Base-by-base conservation (phyloP, 2,329 filamentous ascomycete species). In the Hymenoscyphus albidus region DNA sequence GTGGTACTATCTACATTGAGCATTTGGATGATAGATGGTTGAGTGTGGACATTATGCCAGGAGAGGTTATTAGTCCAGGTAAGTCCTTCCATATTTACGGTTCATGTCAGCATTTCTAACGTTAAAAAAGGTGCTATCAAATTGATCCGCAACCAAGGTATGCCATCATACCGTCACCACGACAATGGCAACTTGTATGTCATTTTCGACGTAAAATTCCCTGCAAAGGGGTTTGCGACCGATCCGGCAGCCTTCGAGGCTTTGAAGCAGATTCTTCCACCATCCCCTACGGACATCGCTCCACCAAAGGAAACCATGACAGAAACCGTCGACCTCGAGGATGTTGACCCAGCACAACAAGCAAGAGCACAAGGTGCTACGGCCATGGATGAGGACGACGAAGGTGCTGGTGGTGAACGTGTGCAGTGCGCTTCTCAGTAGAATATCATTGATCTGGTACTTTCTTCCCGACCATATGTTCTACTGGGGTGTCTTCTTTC, bases 21-120 rank as follows among this genome's bases (percentile, higher is more conserved):
- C 95, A 99, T 78, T 88, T 99, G 58, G 95, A 99, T 76, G 95
- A 99, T 57, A 87, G 95, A 77, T 99, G 95, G 95, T 82, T 99
- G 78, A 93, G 89, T 64, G 89, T 99, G 62, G 92, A 95, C 65
- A 96, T 99, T 71, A 84, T 91, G 65, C 93, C 95, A 16, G 96
- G 95, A 76, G 95, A 99, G 81, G 93, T 95, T 68, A 97, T 99
- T 76, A 87, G 90, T 75, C 92, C 91, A 80, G 90, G 93, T 96
- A 88, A 79, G 89, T 63, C 4, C 22, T 38, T 65, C 58, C 59
- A 40, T 22, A 61, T 35, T 38, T 38, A 18, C 61, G 62, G 13
- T 10, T 18, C 0, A 51, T n/a, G 14, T 7, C 16, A 71, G 76
- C 69, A 76, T 38, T 38, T 64, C 65, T 62, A 66, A 67, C 59